Conservation (phyloP, 768 basidiomycete species). For the Mrakia hoshinonis region DNA sequence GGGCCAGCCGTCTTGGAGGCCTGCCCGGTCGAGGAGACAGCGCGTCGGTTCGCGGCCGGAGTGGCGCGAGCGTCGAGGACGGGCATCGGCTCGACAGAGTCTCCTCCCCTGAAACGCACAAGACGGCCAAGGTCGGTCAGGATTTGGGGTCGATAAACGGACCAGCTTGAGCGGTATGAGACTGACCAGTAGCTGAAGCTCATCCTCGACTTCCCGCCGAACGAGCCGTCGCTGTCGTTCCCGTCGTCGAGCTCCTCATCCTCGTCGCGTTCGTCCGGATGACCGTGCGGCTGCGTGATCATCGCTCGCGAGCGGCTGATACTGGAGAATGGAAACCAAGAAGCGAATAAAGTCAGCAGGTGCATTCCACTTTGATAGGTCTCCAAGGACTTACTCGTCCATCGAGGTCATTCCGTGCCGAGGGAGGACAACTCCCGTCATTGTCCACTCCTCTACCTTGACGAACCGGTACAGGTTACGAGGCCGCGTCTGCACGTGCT, state of each 20-base stretch:
- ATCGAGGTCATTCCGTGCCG: constrained; percentile 47
- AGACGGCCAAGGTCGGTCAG: too few relatives aligned
- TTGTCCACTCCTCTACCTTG: constrained; percentile 52
- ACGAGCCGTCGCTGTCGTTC: constrained; percentile 53
- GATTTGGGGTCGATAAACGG: too few relatives aligned
- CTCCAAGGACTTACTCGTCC: constrained; percentile 63
- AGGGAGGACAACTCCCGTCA: constrained; percentile 22
- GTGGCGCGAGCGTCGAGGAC: constrained; percentile 39
- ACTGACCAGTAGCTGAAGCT: constrained; percentile 34
- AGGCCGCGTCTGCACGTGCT: constrained; percentile 67
- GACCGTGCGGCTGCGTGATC: constrained; percentile 56
- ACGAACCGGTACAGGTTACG: constrained; percentile 89
- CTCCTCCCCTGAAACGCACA: constrained; percentile 32
- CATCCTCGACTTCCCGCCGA: constrained; percentile 36
- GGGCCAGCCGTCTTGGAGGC: constrained; percentile 29
- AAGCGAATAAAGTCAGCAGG: not conserved
- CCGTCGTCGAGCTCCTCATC: constrained; percentile 58
- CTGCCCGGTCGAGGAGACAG: constrained; percentile 21
- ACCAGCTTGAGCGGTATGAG: too few relatives aligned
- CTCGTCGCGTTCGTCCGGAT: constrained; percentile 49
- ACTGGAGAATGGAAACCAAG: constrained; percentile 36
- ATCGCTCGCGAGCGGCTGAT: constrained; percentile 50
- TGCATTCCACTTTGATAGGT: not conserved
- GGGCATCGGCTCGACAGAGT: constrained; percentile 35
- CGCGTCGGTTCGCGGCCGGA: constrained; percentile 40